Conservation (phyloP, 2,329 filamentous ascomycete species). For the Verticillium alfalfae region DNA sequence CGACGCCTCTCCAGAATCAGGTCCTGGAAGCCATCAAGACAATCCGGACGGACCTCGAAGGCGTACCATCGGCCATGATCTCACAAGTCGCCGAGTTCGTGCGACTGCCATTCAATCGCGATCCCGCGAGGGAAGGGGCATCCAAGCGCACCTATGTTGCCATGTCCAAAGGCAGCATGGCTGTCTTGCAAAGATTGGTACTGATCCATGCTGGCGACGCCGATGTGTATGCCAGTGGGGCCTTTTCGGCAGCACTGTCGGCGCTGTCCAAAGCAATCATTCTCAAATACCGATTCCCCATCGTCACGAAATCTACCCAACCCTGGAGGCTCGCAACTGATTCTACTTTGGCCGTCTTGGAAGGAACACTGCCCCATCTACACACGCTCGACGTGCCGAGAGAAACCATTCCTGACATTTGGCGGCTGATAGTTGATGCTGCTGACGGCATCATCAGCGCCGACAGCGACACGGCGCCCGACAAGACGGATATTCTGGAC, state of each 20-base stretch:
- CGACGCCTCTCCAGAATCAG: constrained; percentile 67
- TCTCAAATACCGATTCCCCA: constrained; percentile 75
- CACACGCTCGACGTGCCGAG: constrained; percentile 40
- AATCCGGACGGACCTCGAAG: constrained; percentile 60
- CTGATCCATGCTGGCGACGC: constrained; percentile 52
- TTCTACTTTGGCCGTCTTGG: constrained; percentile 62
- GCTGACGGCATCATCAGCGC: constrained; percentile 65
- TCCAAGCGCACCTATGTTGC: constrained; percentile 78
- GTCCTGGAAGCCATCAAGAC: constrained; percentile 63
- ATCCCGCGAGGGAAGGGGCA: constrained; percentile 21
- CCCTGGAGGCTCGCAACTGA: constrained; percentile 79
- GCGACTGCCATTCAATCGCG: constrained; percentile 58
- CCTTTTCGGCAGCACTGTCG: constrained; percentile 58
- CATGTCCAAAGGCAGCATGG: constrained; percentile 77
- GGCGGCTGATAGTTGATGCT: constrained; percentile 62
- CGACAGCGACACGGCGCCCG: constrained; percentile 43
- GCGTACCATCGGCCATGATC: constrained; percentile 64
- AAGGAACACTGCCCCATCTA: constrained; percentile 58
- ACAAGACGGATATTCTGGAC: constrained; percentile 43
- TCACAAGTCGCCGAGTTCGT: constrained; percentile 65
- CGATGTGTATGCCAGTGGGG: constrained; percentile 66
- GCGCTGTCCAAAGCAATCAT: constrained; percentile 65
- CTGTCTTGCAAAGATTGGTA: constrained; percentile 57
- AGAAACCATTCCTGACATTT: constrained; percentile 52
- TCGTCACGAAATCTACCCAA: constrained; percentile 62